These are phyloP conservation scores for Chamaenerion angustifolium DNA, from an alignment of 345 rosid genomes.

Conservation along the genomic window DNA sequence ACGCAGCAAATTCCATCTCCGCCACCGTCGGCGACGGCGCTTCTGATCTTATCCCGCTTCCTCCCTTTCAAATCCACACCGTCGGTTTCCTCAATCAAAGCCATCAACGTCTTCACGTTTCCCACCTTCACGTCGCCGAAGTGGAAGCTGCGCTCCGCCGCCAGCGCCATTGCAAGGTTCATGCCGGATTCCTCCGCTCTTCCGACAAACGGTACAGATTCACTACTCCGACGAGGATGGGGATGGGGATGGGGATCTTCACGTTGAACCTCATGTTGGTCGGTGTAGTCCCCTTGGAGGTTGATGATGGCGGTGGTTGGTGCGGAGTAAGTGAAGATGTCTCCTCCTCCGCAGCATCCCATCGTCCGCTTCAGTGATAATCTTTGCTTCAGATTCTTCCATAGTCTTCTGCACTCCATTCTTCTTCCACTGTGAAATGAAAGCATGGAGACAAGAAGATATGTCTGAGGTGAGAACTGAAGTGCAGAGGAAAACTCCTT, in stretches of 20 bases:
- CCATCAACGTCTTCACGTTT: constrained; percentile 49
- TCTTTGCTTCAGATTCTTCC: constrained; percentile 55
- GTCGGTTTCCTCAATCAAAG: constrained; percentile 64
- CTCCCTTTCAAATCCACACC: constrained; percentile 30
- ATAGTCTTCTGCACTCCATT: constrained; percentile 30
- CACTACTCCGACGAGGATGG: too few relatives aligned
- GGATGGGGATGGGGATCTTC: too few relatives aligned
- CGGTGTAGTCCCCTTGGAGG: too few relatives aligned
- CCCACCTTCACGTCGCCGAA: constrained; percentile 9
- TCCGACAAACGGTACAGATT: background rate
- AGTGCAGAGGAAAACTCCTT: too few relatives aligned
- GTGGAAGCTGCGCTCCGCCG: constrained; percentile 57
- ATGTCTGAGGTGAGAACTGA: too few relatives aligned
- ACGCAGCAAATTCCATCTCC: constrained; percentile 40
- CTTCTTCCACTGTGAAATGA: background rate
- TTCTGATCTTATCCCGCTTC: constrained; percentile 8
- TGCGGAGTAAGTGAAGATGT: background rate
- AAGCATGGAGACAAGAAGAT: too few relatives aligned
- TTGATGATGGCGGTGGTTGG: too few relatives aligned
- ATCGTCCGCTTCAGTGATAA: constrained; percentile 49
- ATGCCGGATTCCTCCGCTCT: constrained; percentile 12
- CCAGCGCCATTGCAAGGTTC: constrained; percentile 73
- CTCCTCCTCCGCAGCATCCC: constrained; percentile 49
- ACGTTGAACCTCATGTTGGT: background rate
- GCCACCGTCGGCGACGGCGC: constrained; percentile 9